Evolutionary conservation across 495 filamentous ascomycete species (phyloP).

Genomic region (Penicillium paradoxum): DNA sequence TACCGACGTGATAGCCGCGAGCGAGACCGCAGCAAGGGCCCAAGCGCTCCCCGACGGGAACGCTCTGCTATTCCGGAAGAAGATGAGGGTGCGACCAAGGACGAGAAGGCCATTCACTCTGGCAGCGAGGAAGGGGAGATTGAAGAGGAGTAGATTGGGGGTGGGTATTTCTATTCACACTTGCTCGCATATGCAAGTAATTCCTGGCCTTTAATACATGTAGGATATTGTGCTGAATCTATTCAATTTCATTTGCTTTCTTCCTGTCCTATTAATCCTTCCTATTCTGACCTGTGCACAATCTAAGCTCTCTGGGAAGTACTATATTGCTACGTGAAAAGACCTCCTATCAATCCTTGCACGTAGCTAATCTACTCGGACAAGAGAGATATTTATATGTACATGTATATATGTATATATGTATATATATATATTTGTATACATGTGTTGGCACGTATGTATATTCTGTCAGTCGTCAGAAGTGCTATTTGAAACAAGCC

Average conservation of each 20-base stretch:
- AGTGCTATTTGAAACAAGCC: no score
- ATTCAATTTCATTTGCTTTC: slow-evolving; percentile 2
- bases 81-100: slow-evolving; percentile 43
- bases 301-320: no score
- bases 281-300: not conserved
- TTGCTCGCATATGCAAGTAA: slow-evolving; percentile 2
- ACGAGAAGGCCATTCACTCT: slow-evolving; percentile 66
- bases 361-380: no score
- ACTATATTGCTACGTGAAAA: no score
- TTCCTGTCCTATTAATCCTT: not conserved
- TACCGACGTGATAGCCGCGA: slow-evolving; percentile 43
- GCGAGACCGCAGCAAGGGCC: slow-evolving; percentile 51
- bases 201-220: not conserved
- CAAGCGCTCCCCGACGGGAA: slow-evolving; percentile 60
- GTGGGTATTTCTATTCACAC: not conserved
- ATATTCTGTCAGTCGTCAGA: no score
- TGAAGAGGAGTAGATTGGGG: slow-evolving; percentile 56
- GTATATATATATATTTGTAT: no score
- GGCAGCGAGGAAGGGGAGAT: slow-evolving; percentile 99
- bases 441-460: no score
- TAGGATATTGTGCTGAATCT: slow-evolving; percentile 2
- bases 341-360: no score
- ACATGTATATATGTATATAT: no score
- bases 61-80: slow-evolving; percentile 39
- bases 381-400: no score